Percentiles rank a stretch among this genome's conserved stretches.
Evolutionary conservation across 495 filamentous ascomycete genomes (phyloP).

Genomic region (Barbatosphaeria neglecta): DNA sequence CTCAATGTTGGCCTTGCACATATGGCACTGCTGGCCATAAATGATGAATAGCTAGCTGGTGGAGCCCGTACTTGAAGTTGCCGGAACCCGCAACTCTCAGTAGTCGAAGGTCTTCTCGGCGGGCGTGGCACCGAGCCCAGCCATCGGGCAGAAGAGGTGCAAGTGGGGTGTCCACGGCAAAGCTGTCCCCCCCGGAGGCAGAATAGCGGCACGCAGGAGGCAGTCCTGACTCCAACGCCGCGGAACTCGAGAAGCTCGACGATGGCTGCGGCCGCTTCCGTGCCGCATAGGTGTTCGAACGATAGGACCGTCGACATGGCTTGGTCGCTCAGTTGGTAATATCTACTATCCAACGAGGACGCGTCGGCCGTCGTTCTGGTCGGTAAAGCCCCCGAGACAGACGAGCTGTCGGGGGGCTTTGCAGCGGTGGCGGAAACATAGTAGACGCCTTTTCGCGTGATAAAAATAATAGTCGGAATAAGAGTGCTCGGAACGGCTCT

Average conservation of each 20-base stretch:
- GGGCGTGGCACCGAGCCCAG: constrained; percentile 66
- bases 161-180: constrained; percentile 83
- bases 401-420: no score
- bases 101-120: constrained; percentile 64
- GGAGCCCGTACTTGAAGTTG: constrained; percentile 73
- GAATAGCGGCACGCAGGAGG: constrained; percentile 70
- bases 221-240: constrained; percentile 83
- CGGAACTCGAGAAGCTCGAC: constrained; percentile 57
- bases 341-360: no score
- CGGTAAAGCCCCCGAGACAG: no score
- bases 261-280: constrained; percentile 57
- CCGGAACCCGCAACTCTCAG: constrained; percentile 62
- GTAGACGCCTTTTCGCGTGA: no score
- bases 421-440: no score
- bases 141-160: constrained; percentile 61
- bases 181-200: constrained; percentile 59
- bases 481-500: no score
- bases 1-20: constrained; percentile 55
- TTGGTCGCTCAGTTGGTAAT: not conserved
- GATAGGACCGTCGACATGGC: constrained; percentile 21
- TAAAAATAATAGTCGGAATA: no score
- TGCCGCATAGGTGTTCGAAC: constrained; percentile 61
- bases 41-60: constrained; percentile 67
- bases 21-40: constrained; percentile 64
- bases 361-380: not conserved